Conservation (phyloP, 2,329 filamentous ascomycete species). For the Paraphoma sp. region DNA sequence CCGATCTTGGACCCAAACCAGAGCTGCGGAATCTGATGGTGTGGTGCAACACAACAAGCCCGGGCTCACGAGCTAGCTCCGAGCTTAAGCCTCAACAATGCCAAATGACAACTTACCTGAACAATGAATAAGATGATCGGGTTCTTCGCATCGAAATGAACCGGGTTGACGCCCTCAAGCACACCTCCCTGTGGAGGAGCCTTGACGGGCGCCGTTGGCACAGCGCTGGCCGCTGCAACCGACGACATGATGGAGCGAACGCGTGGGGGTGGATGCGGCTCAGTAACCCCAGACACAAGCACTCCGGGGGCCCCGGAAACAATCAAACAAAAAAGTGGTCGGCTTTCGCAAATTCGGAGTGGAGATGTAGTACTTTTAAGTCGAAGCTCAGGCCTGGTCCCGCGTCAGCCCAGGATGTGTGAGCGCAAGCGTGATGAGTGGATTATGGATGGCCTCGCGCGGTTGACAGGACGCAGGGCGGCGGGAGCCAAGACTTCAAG, state of each 20-base stretch:
- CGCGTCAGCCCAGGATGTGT: neutral
- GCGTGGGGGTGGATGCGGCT: slow-evolving; percentile 4
- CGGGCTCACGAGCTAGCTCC: neutral
- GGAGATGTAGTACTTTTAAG: neutral
- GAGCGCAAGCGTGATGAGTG: neutral
- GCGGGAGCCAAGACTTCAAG: slow-evolving; percentile 8
- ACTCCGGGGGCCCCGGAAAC: neutral
- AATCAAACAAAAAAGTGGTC: neutral
- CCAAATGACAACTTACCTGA: slow-evolving; percentile 57
- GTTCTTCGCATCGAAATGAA: slow-evolving; percentile 71
- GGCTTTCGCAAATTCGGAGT: neutral
- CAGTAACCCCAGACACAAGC: slow-evolving; percentile 5
- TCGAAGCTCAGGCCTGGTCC: neutral
- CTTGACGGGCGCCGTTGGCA: slow-evolving; percentile 25
- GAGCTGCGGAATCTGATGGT: neutral
- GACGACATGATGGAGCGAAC: slow-evolving; percentile 32
- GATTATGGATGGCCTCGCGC: slow-evolving; percentile 5
- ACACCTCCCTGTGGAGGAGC: slow-evolving; percentile 69
- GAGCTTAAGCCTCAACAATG: neutral
- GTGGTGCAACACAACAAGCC: neutral
- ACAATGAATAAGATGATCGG: slow-evolving; percentile 80
- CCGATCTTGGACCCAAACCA: neutral
- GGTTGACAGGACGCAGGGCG: slow-evolving; percentile 13
- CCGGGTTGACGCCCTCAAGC: slow-evolving; percentile 73
- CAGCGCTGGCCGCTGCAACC: slow-evolving; percentile 23